These are phyloP conservation scores for Xanthoconium separans DNA, from an alignment of 1,284 basidiomycete genomes.

Conservation along the genomic window DNA sequence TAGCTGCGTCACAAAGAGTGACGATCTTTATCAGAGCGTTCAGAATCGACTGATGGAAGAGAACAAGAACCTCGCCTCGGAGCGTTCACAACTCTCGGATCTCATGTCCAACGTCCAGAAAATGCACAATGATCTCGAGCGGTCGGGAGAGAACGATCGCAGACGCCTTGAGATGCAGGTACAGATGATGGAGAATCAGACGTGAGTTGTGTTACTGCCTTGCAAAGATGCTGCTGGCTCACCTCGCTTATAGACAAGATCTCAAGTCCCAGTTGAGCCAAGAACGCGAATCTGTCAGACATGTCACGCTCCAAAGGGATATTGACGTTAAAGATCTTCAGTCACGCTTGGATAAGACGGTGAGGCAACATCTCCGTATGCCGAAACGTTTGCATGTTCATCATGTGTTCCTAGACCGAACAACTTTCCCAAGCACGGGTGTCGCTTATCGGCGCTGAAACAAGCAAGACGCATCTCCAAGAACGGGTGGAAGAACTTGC, in stretches of 20 bases:
- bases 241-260: conserved; percentile 56
- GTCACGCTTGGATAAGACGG: conserved; percentile 67
- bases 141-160: conserved; percentile 77
- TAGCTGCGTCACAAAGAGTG: neutral
- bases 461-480: conserved; percentile 79
- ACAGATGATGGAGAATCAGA: conserved; percentile 75
- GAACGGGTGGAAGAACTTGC: conserved; percentile 72
- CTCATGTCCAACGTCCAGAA: conserved; percentile 86
- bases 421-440: conserved; percentile 75
- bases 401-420: conserved; percentile 42
- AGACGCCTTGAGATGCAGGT: conserved; percentile 79
- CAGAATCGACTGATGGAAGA: conserved; percentile 83
- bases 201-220: conserved; percentile 44
- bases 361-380: conserved; percentile 37
- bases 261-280: conserved; percentile 72
- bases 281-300: conserved; percentile 78
- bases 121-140: conserved; percentile 87
- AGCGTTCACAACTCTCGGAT: conserved; percentile 82
- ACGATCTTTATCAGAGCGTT: conserved; percentile 49
- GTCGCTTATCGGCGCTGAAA: conserved; percentile 71
- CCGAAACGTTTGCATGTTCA: conserved; percentile 10
- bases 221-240: neutral
- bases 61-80: conserved; percentile 75
- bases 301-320: conserved; percentile 74
- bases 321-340: conserved; percentile 80